Evolutionary conservation across 1,284 basidiomycete genomes (phyloP).

Genomic region (Sanghuangporus weigelae): DNA sequence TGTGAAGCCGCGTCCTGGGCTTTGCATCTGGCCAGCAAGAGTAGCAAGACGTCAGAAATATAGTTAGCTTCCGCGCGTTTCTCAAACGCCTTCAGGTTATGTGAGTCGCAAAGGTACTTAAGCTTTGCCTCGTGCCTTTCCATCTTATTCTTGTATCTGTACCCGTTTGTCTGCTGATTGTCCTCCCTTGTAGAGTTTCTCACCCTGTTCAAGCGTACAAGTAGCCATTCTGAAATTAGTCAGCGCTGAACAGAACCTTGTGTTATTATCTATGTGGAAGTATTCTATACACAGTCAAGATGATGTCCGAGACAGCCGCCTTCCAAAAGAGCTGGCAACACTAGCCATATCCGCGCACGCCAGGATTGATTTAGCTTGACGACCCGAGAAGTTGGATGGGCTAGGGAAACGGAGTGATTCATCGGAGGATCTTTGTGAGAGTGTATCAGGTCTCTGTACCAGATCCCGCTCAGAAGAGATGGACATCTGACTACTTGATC

Average conservation of each 20-base stretch:
- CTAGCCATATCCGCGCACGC: background rate
- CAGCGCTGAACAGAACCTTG: background rate
- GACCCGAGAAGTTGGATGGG: background rate
- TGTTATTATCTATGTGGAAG: background rate
- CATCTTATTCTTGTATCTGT: background rate
- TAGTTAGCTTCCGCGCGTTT: background rate
- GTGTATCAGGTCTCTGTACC: background rate
- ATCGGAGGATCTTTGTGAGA: background rate
- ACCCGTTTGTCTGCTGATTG: background rate
- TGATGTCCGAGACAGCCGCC: background rate
- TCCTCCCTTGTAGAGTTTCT: background rate
- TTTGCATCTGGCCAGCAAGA: background rate
- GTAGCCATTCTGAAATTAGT: background rate
- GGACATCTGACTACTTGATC: background rate
- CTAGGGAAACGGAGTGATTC: background rate
- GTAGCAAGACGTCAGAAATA: background rate
- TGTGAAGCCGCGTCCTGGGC: background rate
- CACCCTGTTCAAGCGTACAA: background rate
- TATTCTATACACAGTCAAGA: background rate
- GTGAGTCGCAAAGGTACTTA: background rate
- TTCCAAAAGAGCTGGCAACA: background rate
- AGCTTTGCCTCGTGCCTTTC: background rate
- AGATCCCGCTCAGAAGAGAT: background rate
- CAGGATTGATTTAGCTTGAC: background rate
- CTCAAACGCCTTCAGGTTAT: background rate